phyloP scores from a whole-genome alignment of 176 grass and related monocot genomes.

The Melocanna baccifera region DNA sequence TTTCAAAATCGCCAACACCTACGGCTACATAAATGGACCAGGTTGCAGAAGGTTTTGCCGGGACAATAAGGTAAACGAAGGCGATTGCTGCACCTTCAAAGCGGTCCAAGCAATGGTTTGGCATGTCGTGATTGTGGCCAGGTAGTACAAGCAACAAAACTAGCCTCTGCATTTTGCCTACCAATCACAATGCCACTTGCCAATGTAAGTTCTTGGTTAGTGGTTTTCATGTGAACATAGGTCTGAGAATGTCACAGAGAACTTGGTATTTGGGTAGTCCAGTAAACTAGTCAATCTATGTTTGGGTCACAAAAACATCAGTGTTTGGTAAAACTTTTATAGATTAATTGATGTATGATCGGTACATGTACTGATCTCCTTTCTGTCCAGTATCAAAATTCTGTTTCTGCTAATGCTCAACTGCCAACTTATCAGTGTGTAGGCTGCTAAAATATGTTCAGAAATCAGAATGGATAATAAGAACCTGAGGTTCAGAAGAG shows the following conservation, averaged over 20 bases:
- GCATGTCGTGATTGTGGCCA: not conserved
- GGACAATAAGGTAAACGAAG: slow-evolving; percentile 29
- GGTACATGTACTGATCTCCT: not conserved
- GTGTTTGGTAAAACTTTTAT: not conserved
- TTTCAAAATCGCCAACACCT: too few species aligned
- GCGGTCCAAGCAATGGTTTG: not conserved
- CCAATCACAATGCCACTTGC: not conserved
- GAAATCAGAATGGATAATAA: not conserved
- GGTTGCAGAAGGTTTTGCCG: too few species aligned
- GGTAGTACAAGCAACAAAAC: not conserved
- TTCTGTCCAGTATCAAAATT: not conserved
- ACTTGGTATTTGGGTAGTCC: not conserved
- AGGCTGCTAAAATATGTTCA: not conserved
- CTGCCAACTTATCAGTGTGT: not conserved
- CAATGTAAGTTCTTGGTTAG: not conserved
- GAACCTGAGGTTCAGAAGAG: not conserved
- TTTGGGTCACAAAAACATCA: not conserved
- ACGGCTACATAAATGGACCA: too few species aligned
- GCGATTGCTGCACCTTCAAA: slow-evolving; percentile 3
- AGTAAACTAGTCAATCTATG: not conserved
- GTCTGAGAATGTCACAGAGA: too few species aligned
- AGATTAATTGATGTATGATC: not conserved
- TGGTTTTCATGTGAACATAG: not conserved
- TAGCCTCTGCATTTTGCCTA: not conserved
- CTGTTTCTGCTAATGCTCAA: not conserved